phyloP scores from a whole-genome alignment of 495 filamentous ascomycete genomes.

The Penicillium daleae region DNA sequence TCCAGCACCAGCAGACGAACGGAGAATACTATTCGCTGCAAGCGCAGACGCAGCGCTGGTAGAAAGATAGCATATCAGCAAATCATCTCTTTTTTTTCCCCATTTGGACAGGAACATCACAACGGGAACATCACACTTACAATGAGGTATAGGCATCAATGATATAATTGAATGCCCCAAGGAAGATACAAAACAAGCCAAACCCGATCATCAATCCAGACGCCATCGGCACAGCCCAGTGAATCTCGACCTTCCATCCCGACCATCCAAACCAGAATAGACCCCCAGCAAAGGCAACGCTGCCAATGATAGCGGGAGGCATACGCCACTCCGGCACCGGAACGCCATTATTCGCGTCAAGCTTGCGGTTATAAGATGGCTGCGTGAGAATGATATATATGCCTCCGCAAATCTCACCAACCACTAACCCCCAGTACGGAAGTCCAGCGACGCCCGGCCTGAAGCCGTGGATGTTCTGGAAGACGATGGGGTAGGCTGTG shows the following conservation, averaged over 20 bases:
- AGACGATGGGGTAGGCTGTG: slow-evolving; percentile 80
- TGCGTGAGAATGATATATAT: slow-evolving; percentile 66
- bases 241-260: slow-evolving; percentile 63
- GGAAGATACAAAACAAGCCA: slow-evolving; percentile 76
- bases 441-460: slow-evolving; percentile 69
- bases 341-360: slow-evolving; percentile 71
- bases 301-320: slow-evolving; percentile 78
- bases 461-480: slow-evolving; percentile 71
- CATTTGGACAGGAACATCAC: background rate
- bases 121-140: slow-evolving; percentile 51
- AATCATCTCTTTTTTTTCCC: background rate
- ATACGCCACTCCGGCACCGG: slow-evolving; percentile 87
- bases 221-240: slow-evolving; percentile 82
- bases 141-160: slow-evolving; percentile 89
- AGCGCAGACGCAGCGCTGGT: slow-evolving; percentile 76
- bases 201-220: slow-evolving; percentile 66
- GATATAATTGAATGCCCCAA: slow-evolving; percentile 83
- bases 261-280: slow-evolving; percentile 92
- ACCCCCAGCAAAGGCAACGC: slow-evolving; percentile 69
- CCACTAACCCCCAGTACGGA: slow-evolving; percentile 80
- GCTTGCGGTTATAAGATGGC: slow-evolving; percentile 64
- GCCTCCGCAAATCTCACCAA: slow-evolving; percentile 71
- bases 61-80: slow-evolving; percentile 9
- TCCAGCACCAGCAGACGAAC: slow-evolving; percentile 72
- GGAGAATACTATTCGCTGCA: slow-evolving; percentile 82